Evolutionary conservation across 371 early-diverging fungal genomes (phyloP).

Genomic region (Saksenaea oblongispora): DNA sequence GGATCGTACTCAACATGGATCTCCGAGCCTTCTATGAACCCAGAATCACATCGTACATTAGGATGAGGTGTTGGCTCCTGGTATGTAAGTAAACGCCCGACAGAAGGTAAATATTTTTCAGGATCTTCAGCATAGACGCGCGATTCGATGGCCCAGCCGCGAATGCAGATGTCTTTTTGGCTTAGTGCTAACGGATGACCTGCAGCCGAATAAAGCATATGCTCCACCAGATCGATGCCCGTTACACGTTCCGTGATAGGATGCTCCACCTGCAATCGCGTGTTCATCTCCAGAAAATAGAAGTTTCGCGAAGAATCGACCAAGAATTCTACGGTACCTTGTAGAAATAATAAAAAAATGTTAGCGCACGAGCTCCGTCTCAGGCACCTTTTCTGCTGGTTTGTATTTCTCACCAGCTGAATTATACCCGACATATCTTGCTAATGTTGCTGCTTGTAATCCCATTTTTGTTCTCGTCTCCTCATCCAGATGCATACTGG

Average conservation of each 20-base stretch:
- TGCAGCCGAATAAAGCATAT: slow-evolving; percentile 83
- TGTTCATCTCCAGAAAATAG: slow-evolving; percentile 91
- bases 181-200: slow-evolving; percentile 58
- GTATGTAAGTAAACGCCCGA: slow-evolving; percentile 67
- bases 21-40: slow-evolving; percentile 74
- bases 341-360: slow-evolving; percentile 1
- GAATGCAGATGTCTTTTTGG: slow-evolving; percentile 62
- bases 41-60: slow-evolving; percentile 42
- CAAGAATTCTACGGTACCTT: slow-evolving; percentile 76
- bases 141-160: slow-evolving; percentile 87
- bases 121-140: slow-evolving; percentile 93
- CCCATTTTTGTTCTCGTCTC: slow-evolving; percentile 77
- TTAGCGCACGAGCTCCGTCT: neutral
- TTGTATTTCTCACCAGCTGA: slow-evolving; percentile 61
- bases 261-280: slow-evolving; percentile 94
- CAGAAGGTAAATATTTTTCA: slow-evolving; percentile 86
- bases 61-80: slow-evolving; percentile 20
- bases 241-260: slow-evolving; percentile 96
- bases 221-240: slow-evolving; percentile 91
- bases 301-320: slow-evolving; percentile 68
- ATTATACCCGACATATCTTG: slow-evolving; percentile 81
- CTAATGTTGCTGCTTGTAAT: slow-evolving; percentile 79
- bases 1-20: slow-evolving; percentile 87
- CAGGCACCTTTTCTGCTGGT: neutral
- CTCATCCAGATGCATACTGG: slow-evolving; percentile 67